phyloP scores from a whole-genome alignment of 345 rosid genomes.

The Eucalyptus erythrocorys region DNA sequence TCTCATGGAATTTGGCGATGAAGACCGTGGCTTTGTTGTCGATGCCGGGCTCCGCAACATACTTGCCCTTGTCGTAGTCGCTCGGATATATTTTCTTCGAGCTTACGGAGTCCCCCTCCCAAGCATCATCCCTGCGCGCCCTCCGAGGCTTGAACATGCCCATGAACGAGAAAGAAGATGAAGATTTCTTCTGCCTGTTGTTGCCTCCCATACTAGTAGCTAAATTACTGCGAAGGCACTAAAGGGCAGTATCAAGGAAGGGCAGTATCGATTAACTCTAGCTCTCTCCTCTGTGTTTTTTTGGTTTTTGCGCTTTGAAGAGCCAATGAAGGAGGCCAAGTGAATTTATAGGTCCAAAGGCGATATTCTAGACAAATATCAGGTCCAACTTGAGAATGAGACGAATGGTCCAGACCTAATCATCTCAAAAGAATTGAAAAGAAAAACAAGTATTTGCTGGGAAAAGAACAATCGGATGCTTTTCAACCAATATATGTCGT shows the following conservation, averaged over 20 bases:
- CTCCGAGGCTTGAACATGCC: conserved; percentile 20
- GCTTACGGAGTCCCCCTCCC: neutral
- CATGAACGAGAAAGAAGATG: conserved; percentile 10
- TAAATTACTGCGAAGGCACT: neutral
- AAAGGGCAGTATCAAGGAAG: too few species aligned
- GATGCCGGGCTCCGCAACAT: conserved; percentile 32
- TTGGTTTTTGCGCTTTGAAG: neutral
- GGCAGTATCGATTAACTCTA: too few species aligned
- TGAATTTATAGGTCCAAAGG: neutral
- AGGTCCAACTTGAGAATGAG: neutral
- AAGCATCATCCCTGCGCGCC: neutral
- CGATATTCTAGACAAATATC: neutral
- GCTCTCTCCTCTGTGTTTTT: neutral
- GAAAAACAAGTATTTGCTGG: neutral
- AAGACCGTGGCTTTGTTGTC: conserved; percentile 28
- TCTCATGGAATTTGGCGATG: conserved; percentile 45
- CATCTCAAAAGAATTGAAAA: neutral
- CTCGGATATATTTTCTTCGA: conserved; percentile 7
- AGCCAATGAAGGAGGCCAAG: neutral
- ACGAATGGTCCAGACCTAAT: neutral
- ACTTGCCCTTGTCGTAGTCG: conserved; percentile 21
- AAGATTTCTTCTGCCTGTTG: conserved; percentile 6
- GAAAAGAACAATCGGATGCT: neutral
- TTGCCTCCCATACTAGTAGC: conserved; percentile 19
- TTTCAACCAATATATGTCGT: neutral